A percentile compares a stretch with the other conserved stretches of the same genome.
Evolutionary conservation across 768 basidiomycete species (phyloP).

Genomic region (Lentinula aciculospora): DNA sequence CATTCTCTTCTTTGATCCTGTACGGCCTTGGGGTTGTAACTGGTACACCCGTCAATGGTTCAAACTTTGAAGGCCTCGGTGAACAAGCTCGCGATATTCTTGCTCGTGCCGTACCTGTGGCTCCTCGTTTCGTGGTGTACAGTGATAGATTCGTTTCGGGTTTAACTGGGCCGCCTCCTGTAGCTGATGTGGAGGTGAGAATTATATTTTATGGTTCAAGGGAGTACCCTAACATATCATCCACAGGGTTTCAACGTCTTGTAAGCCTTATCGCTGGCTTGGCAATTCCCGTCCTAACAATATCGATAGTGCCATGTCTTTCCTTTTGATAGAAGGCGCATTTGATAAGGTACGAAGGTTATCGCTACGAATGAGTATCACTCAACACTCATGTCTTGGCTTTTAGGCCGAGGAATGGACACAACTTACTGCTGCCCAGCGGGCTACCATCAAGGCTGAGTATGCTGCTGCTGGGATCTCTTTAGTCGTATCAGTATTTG

Average conservation of each 20-base stretch:
- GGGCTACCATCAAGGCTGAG: slow-evolving; percentile 35
- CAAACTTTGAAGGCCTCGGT: slow-evolving; percentile 21
- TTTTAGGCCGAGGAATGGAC: slow-evolving; percentile 39
- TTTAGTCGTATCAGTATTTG: slow-evolving; percentile 54
- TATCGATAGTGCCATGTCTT: slow-evolving; percentile 26
- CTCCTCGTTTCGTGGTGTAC: slow-evolving; percentile 23
- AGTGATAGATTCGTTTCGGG: slow-evolving; percentile 31
- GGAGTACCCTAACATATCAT: neutral
- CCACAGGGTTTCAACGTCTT: slow-evolving; percentile 24
- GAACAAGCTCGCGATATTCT: slow-evolving; percentile 25
- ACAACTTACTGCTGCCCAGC: slow-evolving; percentile 28
- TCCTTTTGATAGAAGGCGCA: slow-evolving; percentile 34
- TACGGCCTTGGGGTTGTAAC: slow-evolving; percentile 10
- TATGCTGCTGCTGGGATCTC: slow-evolving; percentile 54
- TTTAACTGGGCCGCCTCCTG: slow-evolving; percentile 29
- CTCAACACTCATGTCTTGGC: neutral
- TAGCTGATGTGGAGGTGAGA: slow-evolving; percentile 25
- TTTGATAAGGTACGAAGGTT: slow-evolving; percentile 20
- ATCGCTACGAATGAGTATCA: neutral
- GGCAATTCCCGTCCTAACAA: neutral
- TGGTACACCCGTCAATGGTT: slow-evolving; percentile 15
- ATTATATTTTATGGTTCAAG: neutral
- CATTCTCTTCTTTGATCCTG: slow-evolving; percentile 13
- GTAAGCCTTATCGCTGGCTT: slow-evolving; percentile 7
- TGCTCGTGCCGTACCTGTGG: slow-evolving; percentile 26